Evolutionary conservation across 2,329 filamentous ascomycete species (phyloP).

Genomic region (Verticillium tricorpus): DNA sequence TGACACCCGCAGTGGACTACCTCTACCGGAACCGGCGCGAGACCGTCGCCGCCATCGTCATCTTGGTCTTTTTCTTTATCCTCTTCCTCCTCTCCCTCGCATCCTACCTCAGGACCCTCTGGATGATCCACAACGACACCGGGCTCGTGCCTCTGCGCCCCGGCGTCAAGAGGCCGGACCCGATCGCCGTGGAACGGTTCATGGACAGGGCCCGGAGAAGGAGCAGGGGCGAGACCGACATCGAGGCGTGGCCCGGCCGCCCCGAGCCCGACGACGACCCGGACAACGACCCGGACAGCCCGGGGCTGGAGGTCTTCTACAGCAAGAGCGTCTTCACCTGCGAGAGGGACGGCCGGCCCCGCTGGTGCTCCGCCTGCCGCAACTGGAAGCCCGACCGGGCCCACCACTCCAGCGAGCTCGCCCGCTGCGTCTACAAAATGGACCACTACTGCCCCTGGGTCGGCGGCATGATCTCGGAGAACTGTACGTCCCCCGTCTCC

Average conservation of each 20-base stretch:
- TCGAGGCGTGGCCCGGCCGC: conserved; percentile 28
- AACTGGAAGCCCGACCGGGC: conserved; percentile 86
- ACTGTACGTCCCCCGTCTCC: conserved; percentile 39
- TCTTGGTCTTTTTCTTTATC: conserved; percentile 70
- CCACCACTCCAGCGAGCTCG: conserved; percentile 80
- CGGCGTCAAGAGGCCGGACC: conserved; percentile 4
- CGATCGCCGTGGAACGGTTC: too few species aligned
- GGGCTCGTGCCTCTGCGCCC: conserved; percentile 65
- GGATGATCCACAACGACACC: conserved; percentile 64
- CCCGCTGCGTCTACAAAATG: conserved; percentile 82
- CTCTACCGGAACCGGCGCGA: conserved; percentile 50
- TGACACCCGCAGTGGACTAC: conserved; percentile 57
- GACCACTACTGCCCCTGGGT: conserved; percentile 97
- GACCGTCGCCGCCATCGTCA: conserved; percentile 56
- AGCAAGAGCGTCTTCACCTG: conserved; percentile 80
- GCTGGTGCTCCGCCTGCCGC: conserved; percentile 79
- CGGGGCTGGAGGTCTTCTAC: conserved; percentile 72
- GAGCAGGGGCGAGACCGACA: conserved; percentile 11
- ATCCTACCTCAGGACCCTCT: conserved; percentile 68
- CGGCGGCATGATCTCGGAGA: conserved; percentile 87
- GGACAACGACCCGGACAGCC: conserved; percentile 48
- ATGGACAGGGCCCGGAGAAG: too few species aligned
- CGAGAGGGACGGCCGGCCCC: conserved; percentile 75
- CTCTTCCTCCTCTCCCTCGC: conserved; percentile 62
- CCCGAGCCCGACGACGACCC: conserved; percentile 29